Evolutionary conservation across 1,284 basidiomycete species (phyloP).

Genomic region (Microbotryomycetes sp.): DNA sequence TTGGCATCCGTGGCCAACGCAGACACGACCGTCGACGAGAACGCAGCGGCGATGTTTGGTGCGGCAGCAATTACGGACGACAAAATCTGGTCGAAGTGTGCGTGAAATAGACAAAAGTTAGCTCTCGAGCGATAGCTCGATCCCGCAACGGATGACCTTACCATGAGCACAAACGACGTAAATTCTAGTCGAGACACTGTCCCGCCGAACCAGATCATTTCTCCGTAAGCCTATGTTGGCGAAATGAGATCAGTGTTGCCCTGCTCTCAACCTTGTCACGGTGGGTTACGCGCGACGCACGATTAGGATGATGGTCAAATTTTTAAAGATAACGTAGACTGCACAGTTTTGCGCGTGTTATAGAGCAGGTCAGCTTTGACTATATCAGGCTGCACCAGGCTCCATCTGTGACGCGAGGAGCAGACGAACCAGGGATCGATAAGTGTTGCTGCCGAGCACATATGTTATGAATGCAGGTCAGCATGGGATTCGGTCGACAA

Average conservation of each 20-base stretch:
- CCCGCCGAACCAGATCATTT: conserved; percentile 94
- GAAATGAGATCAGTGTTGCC: background rate
- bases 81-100: background rate
- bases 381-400: no score
- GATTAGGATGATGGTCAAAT: conserved; percentile 95
- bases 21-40: background rate
- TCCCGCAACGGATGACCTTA: conserved; percentile 41
- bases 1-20: background rate
- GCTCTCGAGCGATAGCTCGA: no score
- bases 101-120: no score
- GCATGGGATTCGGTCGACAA: no score
- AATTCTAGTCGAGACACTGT: conserved; percentile 79
- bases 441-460: conserved; percentile 35
- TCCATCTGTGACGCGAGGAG: no score
- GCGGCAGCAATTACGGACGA: conserved; percentile 2
- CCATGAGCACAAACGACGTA: conserved; percentile 88
- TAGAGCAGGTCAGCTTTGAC: no score
- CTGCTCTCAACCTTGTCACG: no score
- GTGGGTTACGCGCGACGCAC: conserved; percentile 48
- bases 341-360: background rate
- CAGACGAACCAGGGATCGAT: conserved; percentile 35
- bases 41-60: conserved; percentile 2
- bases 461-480: background rate
- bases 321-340: conserved; percentile 82
- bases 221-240: conserved; percentile 73